Base-by-base conservation (phyloP, 202 grass and related monocot species). In the Schoenoplectus tabernaemontani region DNA sequence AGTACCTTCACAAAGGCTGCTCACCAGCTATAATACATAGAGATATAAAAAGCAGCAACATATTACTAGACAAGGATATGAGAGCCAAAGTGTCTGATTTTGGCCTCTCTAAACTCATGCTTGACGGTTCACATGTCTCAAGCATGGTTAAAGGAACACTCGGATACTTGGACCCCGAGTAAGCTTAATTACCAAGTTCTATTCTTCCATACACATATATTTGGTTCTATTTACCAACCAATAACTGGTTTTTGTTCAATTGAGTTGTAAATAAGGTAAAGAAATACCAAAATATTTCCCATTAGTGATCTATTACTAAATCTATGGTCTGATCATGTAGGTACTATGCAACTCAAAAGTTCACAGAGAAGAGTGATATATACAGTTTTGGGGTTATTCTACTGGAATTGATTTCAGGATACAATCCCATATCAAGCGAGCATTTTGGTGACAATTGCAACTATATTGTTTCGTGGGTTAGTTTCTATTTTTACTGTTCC, bases 11-110 rank as follows among this genome's bases (percentile, higher is more conserved):
- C 42, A 84, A 44, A 33, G 83, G 73, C 41, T 84, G 83, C 75
- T 78, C 75, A 13, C 83, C 83, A 44, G 41, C 43, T 10, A 30
- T 84, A 15, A 59, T 84, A 64, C 83, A 84, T 43, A 76, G 83
- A 46, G 83, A 84, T 59, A 23, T 84, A 70, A 84, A 84, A 30
- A 84, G 74, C 22, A 84, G 59, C 60, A 84, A 84, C 57, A 84
- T 84, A 78, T 60, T 84, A 26, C 30, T 84, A 68, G 72, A 77
- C 34, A 47, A 68, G 47, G 79, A 78, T 33, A 78, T 84, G 60
- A 68, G 22, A 53, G 83, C 75, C 2, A 84, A 79, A 33, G 74
- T 84, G 23, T 78, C 83, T 32, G 83, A 84, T 84, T 79, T 84
- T 59, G 83, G 83, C 22, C 73, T 84, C 24, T 84, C 82, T 33